A percentile compares a stretch with the other conserved stretches of the same genome.
These are phyloP conservation scores for Tulasnella sp. DNA, from an alignment of 768 basidiomycete genomes.

Conservation along the genomic window DNA sequence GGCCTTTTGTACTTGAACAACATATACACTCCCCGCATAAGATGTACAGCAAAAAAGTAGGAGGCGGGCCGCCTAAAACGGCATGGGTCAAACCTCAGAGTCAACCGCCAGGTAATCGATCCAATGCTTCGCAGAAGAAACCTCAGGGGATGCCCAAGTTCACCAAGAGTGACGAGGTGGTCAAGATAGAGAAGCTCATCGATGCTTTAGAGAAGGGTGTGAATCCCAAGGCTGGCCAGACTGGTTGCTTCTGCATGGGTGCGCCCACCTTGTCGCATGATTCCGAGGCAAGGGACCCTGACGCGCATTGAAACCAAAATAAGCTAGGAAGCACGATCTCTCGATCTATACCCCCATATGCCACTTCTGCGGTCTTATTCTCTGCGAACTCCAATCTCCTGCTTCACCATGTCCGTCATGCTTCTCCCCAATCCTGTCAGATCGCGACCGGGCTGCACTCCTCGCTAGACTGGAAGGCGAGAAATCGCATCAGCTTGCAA, in stretches of 20 bases:
- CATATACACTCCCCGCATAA: too few relatives aligned
- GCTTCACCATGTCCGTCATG: conserved; percentile 30
- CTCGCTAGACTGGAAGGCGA: conserved; percentile 1
- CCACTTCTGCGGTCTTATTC: conserved; percentile 27
- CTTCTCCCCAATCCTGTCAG: conserved; percentile 11
- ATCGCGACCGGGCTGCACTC: conserved; percentile 1
- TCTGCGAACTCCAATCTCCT: conserved; percentile 28
- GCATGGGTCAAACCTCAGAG: neutral
- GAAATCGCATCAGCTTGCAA: conserved; percentile 3
- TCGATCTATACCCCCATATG: conserved; percentile 29
- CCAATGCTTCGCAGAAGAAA: neutral
- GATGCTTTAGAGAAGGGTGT: conserved; percentile 2
- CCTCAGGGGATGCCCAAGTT: neutral
- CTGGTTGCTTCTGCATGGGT: conserved; percentile 14
- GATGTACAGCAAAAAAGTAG: conserved; percentile 7
- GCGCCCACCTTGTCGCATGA: neutral
- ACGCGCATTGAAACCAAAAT: neutral
- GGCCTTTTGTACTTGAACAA: too few relatives aligned
- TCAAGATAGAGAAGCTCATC: conserved; percentile 2
- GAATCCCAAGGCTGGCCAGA: neutral
- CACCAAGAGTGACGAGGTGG: neutral
- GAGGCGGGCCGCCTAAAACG: neutral
- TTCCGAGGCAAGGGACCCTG: neutral
- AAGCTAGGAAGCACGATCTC: conserved; percentile 27
- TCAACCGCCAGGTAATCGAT: neutral